These are phyloP conservation scores for Rhinocladiella similis DNA, from an alignment of 2,329 filamentous ascomycete species.

Conservation along the genomic window DNA sequence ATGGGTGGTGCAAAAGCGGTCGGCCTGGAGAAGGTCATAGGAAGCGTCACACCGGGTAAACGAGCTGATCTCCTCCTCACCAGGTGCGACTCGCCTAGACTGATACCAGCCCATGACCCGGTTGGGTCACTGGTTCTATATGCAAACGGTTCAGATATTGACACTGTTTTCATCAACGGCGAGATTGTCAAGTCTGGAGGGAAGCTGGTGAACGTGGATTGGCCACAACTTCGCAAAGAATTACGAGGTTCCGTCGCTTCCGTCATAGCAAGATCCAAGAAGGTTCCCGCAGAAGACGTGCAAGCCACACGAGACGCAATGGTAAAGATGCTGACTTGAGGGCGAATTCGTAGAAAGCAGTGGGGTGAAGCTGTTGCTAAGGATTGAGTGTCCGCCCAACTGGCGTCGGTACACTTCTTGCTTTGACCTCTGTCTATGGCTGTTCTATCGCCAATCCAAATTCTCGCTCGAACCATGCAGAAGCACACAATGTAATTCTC, in stretches of 20 bases:
- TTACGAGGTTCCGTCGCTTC: slow-evolving; percentile 3
- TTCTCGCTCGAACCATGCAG: no score
- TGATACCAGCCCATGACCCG: slow-evolving; percentile 33
- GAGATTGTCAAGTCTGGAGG: slow-evolving; percentile 27
- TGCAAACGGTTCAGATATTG: slow-evolving; percentile 31
- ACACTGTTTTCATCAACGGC: slow-evolving; percentile 35
- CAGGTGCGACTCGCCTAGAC: slow-evolving; percentile 28
- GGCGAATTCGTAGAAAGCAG: background rate
- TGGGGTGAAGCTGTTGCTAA: background rate
- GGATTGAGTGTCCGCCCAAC: background rate
- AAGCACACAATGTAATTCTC: no score
- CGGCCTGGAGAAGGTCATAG: slow-evolving; percentile 31
- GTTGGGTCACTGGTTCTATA: slow-evolving; percentile 35
- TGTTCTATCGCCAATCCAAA: no score
- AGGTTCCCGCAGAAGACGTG: background rate
- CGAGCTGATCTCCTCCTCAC: slow-evolving; percentile 35
- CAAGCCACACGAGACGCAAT: background rate
- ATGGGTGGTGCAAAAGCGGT: slow-evolving; percentile 35
- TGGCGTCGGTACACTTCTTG: no score
- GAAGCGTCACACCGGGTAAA: slow-evolving; percentile 35
- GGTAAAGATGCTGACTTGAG: background rate
- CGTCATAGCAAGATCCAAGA: background rate
- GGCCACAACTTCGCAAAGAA: slow-evolving; percentile 11
- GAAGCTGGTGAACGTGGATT: slow-evolving; percentile 18
- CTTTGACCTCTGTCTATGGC: no score